A percentile compares a stretch with the other conserved stretches of the same genome.
phyloP scores from a whole-genome alignment of 345 rosid genomes.

The Populus tremula region DNA sequence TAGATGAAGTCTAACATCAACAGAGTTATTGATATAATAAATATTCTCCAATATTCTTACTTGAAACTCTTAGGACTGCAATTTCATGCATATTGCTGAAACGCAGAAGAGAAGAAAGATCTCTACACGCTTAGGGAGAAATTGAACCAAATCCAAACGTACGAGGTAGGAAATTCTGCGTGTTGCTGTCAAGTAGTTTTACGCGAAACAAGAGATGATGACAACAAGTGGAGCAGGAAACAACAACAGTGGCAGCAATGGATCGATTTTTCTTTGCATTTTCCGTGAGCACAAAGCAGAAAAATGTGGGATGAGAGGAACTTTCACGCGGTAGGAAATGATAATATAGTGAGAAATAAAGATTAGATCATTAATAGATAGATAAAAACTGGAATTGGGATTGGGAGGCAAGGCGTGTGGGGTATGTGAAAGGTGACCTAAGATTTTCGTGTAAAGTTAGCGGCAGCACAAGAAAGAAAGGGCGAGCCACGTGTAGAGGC shows the following conservation, averaged over 20 bases:
- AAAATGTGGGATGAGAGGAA: background rate
- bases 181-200: background rate
- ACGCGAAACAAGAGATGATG: no score
- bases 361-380: background rate
- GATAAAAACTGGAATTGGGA: background rate
- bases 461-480: background rate
- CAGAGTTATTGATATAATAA: no score
- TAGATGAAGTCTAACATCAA: no score
- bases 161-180: background rate
- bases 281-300: background rate
- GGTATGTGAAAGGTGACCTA: conserved; percentile 12
- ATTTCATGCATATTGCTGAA: no score
- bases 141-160: background rate
- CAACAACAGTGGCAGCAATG: background rate
- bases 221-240: no score
- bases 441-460: background rate
- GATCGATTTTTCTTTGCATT: background rate
- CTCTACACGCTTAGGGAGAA: background rate
- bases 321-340: no score
- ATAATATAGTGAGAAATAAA: background rate
- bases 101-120: no score
- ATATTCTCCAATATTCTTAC: no score
- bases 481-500: conserved; percentile 30
- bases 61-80: no score
- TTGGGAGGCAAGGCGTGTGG: conserved; percentile 19